Evolutionary conservation across 805 yeast genomes (phyloP), one percentile per base, ranked within the genome.

Genomic region (Jamesozyma piceae): DNA sequence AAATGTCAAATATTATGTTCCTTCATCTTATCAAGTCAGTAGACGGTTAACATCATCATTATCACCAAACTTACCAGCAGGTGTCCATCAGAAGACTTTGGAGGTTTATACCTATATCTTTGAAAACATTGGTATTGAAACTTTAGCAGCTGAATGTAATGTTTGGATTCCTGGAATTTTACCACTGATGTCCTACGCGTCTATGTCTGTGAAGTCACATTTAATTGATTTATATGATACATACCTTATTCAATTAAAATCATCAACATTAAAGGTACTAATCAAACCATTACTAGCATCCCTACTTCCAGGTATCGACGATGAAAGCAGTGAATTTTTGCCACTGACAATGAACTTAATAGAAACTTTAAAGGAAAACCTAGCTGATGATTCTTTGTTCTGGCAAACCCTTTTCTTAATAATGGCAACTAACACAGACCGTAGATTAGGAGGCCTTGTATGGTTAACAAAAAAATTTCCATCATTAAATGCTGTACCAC

Each of bases 131-230:
- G 81, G 82, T 1, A 55, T 61, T 0, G 77, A 73, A 4, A 64
- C 73, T 4, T 64, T 85, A 29, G 74, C 81, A 35, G 47, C 64
- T 10, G 74, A 77, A 43, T 67, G 83, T n/a, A 68, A 72, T 33
- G 64, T 81, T 2, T 92, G 98, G 98, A 68, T 90, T 2, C 95
- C 97, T 0, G 97, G 97, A 0, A 62, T 92, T n/a, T 66, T 92
- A 8, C 96, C 97, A 0, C 66, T 92, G 42, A 76, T 90, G 74
- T 75, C 92, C 14, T 86, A 80, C 57, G 95, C 95, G 9, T 81
- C 95, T 4, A 86, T 88, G 57, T 83, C 83, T 51, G 90, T 90
- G 35, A 88, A 84, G 58, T 90, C 95, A 0, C 78, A 77, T 48
- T 65, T 89, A 38, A 69, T 90, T 15, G 74, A 74, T 20, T 63